Conservation (phyloP, 805 yeast genomes). For the Kazachstania viticola region DNA sequence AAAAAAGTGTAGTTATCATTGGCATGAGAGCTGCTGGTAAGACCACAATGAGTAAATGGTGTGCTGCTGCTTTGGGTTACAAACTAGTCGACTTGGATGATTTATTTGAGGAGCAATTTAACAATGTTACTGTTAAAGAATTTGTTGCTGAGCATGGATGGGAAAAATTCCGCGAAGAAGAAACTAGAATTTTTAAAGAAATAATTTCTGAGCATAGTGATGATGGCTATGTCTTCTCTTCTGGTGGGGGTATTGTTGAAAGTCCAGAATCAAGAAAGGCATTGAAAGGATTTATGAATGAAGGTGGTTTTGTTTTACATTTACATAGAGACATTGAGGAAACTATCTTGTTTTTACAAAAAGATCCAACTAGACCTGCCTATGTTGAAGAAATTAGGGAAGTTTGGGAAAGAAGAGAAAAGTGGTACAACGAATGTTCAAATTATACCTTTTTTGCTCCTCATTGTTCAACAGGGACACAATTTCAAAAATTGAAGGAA, state of each 20-base stretch:
- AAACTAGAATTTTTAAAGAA: conserved; percentile 44
- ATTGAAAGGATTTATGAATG: conserved; percentile 40
- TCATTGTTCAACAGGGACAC: conserved; percentile 45
- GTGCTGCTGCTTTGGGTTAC: conserved; percentile 58
- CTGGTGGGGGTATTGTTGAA: conserved; percentile 97
- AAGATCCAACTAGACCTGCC: conserved; percentile 82
- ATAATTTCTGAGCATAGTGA: conserved; percentile 28
- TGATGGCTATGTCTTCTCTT: conserved; percentile 62
- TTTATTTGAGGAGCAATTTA: conserved; percentile 44
- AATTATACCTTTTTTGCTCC: conserved; percentile 69
- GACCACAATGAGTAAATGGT: conserved; percentile 73
- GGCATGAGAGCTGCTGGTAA: conserved; percentile 99
- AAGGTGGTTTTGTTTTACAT: conserved; percentile 77
- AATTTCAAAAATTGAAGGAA: conserved; percentile 44
- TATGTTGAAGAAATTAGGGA: conserved; percentile 65
- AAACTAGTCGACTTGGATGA: conserved; percentile 65
- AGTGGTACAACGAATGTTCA: conserved; percentile 70
- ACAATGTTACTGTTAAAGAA: conserved; percentile 40
- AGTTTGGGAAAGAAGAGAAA: conserved; percentile 78
- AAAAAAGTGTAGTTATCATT: conserved; percentile 55
- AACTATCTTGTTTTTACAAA: conserved; percentile 60
- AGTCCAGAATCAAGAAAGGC: conserved; percentile 50
- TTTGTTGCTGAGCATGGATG: conserved; percentile 62
- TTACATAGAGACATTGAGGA: conserved; percentile 79
- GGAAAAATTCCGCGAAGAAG: conserved; percentile 74